These are phyloP conservation scores for Phialophora chinensis DNA, from an alignment of 2,329 filamentous ascomycete species.

Conservation along the genomic window DNA sequence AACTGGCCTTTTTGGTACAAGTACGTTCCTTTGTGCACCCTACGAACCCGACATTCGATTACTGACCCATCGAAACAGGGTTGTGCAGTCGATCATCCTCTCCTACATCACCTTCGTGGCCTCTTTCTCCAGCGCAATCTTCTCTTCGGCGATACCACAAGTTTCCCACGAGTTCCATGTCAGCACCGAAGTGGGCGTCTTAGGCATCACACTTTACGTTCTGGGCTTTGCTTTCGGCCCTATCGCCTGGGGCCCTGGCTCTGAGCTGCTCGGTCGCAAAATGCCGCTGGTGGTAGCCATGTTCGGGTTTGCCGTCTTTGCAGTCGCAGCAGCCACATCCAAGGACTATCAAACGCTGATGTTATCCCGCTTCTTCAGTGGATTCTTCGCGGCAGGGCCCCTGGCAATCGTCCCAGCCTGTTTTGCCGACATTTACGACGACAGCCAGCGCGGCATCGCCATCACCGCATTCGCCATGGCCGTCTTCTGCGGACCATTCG, in stretches of 20 bases:
- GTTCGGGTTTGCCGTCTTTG: conserved; percentile 59
- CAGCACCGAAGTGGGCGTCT: conserved; percentile 54
- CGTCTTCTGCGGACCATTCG: conserved; percentile 58
- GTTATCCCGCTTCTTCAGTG: conserved; percentile 59
- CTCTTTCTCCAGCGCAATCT: conserved; percentile 43
- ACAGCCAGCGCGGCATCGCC: conserved; percentile 51
- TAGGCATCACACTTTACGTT: conserved; percentile 50
- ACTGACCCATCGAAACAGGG: conserved; percentile 38
- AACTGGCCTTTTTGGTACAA: conserved; percentile 62
- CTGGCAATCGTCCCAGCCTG: conserved; percentile 61
- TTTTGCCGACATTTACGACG: conserved; percentile 63
- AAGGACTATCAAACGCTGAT: conserved; percentile 61
- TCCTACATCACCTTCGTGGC: conserved; percentile 34
- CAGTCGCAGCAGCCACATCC: conserved; percentile 55
- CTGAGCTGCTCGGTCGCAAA: conserved; percentile 59
- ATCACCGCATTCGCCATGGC: conserved; percentile 60
- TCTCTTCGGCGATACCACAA: conserved; percentile 57
- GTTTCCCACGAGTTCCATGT: conserved; percentile 59
- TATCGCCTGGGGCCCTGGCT: conserved; percentile 55
- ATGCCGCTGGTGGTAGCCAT: conserved; percentile 56
- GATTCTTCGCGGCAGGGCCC: conserved; percentile 61
- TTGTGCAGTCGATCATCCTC: conserved; percentile 23
- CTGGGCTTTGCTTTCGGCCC: conserved; percentile 50
- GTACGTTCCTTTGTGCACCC: conserved; percentile 30
- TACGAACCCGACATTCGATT: neutral